Evolutionary conservation across 1,139 yeast genomes (phyloP), one percentile per base, ranked within the genome.

Genomic region (Kazachstania sp.): DNA sequence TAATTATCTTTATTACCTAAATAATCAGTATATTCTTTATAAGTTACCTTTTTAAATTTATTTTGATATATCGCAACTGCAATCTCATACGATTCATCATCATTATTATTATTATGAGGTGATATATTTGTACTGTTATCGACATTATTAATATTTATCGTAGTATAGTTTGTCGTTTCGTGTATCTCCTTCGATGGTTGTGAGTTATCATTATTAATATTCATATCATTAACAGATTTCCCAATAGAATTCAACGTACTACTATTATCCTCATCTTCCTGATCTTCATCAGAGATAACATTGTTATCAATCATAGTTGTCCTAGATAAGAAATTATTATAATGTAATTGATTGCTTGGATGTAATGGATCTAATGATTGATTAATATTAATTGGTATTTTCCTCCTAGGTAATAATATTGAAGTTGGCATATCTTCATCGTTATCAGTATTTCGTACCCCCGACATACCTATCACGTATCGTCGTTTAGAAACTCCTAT

Each of bases 11-110:
- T 47, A 0, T 57, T 51, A 0, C 74, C 74, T 30, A 72, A 48
- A 41, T 55, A 68, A 28, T 67, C 59, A 1, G 72, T 65, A 48
- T 71, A 71, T 29, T 67, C 64, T 20, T 56, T 61, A 12, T 56
- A 54, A 3, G 59, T 56, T 1, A 65, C 49, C 13, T 56, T 55
- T 5, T 47, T 45, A 48, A 59, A 69, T 1, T 56, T 52, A 18
- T 66, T 63, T 8, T 59, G 53, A 47, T 54, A 62, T 13, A 72
- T 57, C 28, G 63, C 56, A 37, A 45, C 43, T 0, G 75, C 73
- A 26, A 45, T 43, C 2, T 18, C 30, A 19, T 45, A 20, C 9
- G 23, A 23, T 20, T 35, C 20, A 12, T 38, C 12, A 36, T 13
- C n/a, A 12, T 40, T 35, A 3, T 8, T n/a, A 30, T 30, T 13